A percentile compares a stretch with the other conserved stretches of the same genome.
Conservation (phyloP, 2,329 filamentous ascomycete species). For the Cylindrodendrum hubeiense region DNA sequence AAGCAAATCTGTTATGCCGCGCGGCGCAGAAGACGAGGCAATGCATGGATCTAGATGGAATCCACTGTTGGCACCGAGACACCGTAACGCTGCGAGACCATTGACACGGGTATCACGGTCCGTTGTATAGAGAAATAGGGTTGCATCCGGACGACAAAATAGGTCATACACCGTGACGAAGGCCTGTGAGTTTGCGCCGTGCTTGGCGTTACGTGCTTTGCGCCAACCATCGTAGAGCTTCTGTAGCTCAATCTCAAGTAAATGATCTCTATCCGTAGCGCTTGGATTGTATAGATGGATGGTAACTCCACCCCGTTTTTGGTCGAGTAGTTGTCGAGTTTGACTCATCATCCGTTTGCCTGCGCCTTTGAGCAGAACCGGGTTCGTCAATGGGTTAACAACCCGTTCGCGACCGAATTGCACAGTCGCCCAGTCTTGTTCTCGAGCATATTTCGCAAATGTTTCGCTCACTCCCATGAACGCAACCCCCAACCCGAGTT, state of each 20-base stretch:
- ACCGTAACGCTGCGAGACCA: slow-evolving; percentile 34
- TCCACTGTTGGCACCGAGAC: slow-evolving; percentile 33
- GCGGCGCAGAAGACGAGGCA: slow-evolving; percentile 23
- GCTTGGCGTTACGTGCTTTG: slow-evolving; percentile 20
- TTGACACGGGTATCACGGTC: slow-evolving; percentile 27
- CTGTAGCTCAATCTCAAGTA: slow-evolving; percentile 31
- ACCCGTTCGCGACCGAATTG: slow-evolving; percentile 36
- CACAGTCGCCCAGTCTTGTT: slow-evolving; percentile 30
- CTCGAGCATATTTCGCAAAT: slow-evolving; percentile 25
- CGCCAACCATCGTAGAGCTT: slow-evolving; percentile 35
- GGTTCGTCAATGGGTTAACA: slow-evolving; percentile 33
- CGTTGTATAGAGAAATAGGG: slow-evolving; percentile 29
- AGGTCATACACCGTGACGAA: slow-evolving; percentile 38
- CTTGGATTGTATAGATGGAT: slow-evolving; percentile 23
- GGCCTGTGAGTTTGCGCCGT: slow-evolving; percentile 24
- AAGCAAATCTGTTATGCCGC: slow-evolving; percentile 33
- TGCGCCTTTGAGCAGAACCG: slow-evolving; percentile 29
- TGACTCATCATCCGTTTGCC: slow-evolving; percentile 39
- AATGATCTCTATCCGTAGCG: slow-evolving; percentile 19
- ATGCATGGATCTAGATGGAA: slow-evolving; percentile 40
- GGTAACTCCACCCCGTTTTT: slow-evolving; percentile 26
- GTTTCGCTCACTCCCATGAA: slow-evolving; percentile 35
- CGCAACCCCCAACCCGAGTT: slow-evolving; percentile 25
- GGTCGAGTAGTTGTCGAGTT: slow-evolving; percentile 35
- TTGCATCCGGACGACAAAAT: slow-evolving; percentile 33